Base-by-base conservation (phyloP, 73 alveolate species). In the Uronychia setigera region DNA sequence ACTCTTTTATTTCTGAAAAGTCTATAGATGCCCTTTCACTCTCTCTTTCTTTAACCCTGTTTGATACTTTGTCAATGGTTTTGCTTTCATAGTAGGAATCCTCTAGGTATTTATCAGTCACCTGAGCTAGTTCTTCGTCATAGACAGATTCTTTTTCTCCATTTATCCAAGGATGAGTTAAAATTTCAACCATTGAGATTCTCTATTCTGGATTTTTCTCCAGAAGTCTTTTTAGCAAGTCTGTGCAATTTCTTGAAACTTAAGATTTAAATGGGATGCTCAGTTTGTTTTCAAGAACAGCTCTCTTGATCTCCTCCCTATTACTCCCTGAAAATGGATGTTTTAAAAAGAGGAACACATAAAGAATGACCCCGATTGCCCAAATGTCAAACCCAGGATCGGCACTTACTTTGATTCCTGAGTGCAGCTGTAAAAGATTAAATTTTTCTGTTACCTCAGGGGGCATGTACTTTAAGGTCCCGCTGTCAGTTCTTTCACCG, bases 311-410 rank as follows among this genome's bases (percentile, higher is more conserved):
- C 19, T 84, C 84, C 19, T 88, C 85, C 1, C 82, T 58, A 60
- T 60, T 90, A 76, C 86, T 88, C 0, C 95, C 97, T 31, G 88
- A 87, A 77, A 93, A 93, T 31, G 97, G 97, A 86, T 79, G 88
- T 9, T 31, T 33, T 67, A 86, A 78, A 89, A 80, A 93, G 78
- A 59, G 76, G 93, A 93, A 86, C 84, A 88, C 67, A 78, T 81
- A 93, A 60, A 93, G 82, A 83, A 93, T 93, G 57, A 93, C 79
- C 0, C 97, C 97, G 29, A 93, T 78, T 25, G 95, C 94, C 97
- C 97, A 93, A 78, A 93, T 85, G 89, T 93, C 97, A 59, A 90
- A 78, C 33, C 85, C 89, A 28, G 89, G 93, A 35, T 81, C 83
- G 14, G 93, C 88, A 1, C 1, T 1, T 5, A 5, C 1, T 29